Percentiles rank a stretch among this genome's conserved stretches.
Evolutionary conservation across 805 yeast genomes (phyloP).

Genomic region (Saccharomycopsis olivae): DNA sequence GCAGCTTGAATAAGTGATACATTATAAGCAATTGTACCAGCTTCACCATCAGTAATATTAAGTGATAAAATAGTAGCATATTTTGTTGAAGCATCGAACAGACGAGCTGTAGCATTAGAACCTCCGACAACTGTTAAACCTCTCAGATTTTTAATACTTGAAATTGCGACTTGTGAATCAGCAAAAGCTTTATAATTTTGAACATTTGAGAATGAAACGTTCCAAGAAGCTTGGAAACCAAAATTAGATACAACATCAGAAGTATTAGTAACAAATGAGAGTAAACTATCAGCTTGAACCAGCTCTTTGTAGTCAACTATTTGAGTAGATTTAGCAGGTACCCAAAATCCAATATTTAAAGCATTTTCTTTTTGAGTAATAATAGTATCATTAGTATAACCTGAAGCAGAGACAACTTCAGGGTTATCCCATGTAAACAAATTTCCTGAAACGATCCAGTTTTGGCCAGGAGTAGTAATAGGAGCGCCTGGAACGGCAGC

Average conservation of each 20-base stretch:
- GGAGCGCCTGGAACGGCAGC: neutral
- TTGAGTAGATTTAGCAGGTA: conserved; percentile 9
- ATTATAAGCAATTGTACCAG: conserved; percentile 4
- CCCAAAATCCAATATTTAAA: conserved; percentile 6
- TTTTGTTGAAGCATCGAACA: neutral
- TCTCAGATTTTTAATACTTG: conserved; percentile 4
- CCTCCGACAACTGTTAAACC: neutral
- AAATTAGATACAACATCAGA: neutral
- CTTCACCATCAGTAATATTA: neutral
- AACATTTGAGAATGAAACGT: conserved; percentile 24
- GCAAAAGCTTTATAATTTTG: conserved; percentile 29
- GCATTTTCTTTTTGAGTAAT: conserved; percentile 2
- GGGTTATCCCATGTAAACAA: conserved; percentile 15
- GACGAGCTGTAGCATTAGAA: neutral
- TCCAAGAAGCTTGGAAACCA: conserved; percentile 2
- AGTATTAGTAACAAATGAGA: neutral
- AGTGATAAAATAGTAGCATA: neutral
- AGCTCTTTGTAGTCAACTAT: conserved; percentile 6
- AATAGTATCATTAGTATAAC: neutral
- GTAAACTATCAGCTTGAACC: neutral
- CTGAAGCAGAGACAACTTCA: conserved; percentile 6
- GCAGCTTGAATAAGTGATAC: conserved; percentile 23
- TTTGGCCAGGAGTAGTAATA: conserved; percentile 17
- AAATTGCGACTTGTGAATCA: conserved; percentile 24
- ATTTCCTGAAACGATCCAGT: conserved; percentile 21